Base-by-base conservation (phyloP, 148 eudicot species). In the Silene conica region DNA sequence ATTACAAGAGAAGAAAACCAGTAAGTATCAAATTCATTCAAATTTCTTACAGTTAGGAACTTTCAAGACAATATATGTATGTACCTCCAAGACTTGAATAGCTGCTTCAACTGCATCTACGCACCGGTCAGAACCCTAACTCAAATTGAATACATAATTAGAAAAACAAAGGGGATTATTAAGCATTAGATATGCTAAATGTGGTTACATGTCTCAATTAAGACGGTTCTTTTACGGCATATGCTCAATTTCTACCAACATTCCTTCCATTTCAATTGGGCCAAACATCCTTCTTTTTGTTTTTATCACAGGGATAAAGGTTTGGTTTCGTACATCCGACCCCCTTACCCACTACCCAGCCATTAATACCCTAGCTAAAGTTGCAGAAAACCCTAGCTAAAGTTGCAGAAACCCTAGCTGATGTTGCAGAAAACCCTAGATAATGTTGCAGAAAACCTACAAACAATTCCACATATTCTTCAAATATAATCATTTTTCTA, bases 21-120 rank as follows among this genome's bases (percentile, higher is more conserved):
- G 34, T 5, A 31, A 31, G 34, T 31, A 31, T 38, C 61, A 50
- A 58, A 48, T 9, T 7, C 19, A n/a, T 50, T 69, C 23, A 50
- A 21, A 10, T 10, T 38, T 3, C 8, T 55, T 20, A 46, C 2
- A 8, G 52, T 21, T 11, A 4, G 4, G 56, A 22, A 43, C 12
- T 6, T 28, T 50, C 58, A 69, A 15, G 41, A n/a, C 14, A 55
- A 23, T 45, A 34, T 31, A 21, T 31, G 68, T 31, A 21, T 31
- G 68, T 78, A 91, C 99, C 97, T 96, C 97, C 76, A 96, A 80
- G 16, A 86, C 89, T 82, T 82, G 80, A 80, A 96, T 89, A 25
- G 96, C 97, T 50, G 89, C 92, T 25, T 80, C 84, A 76, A 92
- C 99, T 77, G 97, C 96, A 84, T 96, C 96, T 46, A 96, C 77